These are phyloP conservation scores for Serpula lacrymans DNA, from an alignment of 768 basidiomycete species.

Conservation along the genomic window DNA sequence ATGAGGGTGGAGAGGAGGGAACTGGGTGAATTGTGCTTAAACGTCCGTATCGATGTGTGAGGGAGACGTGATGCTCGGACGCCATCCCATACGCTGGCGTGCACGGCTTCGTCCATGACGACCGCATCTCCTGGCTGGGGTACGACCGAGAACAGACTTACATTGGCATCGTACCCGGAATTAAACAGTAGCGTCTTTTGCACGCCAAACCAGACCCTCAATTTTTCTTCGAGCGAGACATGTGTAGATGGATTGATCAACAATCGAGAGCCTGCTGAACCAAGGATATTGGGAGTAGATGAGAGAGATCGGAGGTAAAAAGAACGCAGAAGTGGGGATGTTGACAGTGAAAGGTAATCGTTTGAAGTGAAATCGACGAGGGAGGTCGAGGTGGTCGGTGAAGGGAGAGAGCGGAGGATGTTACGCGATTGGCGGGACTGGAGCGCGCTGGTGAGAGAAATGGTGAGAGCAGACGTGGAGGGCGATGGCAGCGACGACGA, in stretches of 20 bases:
- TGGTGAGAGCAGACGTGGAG: conserved; percentile 29
- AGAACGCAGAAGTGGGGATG: conserved; percentile 51
- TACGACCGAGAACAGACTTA: conserved; percentile 76
- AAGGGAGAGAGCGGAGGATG: conserved; percentile 69
- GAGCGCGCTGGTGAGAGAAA: conserved; percentile 51
- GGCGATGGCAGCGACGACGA: background rate
- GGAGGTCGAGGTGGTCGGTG: conserved; percentile 33
- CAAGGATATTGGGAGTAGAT: conserved; percentile 58
- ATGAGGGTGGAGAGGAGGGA: conserved; percentile 46
- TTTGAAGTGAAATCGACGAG: conserved; percentile 80
- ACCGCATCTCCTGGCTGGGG: conserved; percentile 78
- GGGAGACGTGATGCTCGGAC: conserved; percentile 60
- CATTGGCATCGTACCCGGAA: conserved; percentile 92
- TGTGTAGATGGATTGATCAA: conserved; percentile 72
- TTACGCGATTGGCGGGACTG: conserved; percentile 59
- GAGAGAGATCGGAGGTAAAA: conserved; percentile 56
- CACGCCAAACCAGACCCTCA: conserved; percentile 59
- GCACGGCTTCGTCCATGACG: conserved; percentile 83
- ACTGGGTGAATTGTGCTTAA: conserved; percentile 69
- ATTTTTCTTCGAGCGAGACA: conserved; percentile 64
- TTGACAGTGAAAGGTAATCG: conserved; percentile 85
- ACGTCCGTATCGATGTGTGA: conserved; percentile 38
- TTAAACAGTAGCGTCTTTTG: conserved; percentile 81
- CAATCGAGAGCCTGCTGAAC: conserved; percentile 85
- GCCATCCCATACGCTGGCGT: conserved; percentile 90